Percentiles rank a stretch among this genome's conserved stretches.
Conservation (phyloP, 176 grass and related monocot species). For the Carex littledalei region DNA sequence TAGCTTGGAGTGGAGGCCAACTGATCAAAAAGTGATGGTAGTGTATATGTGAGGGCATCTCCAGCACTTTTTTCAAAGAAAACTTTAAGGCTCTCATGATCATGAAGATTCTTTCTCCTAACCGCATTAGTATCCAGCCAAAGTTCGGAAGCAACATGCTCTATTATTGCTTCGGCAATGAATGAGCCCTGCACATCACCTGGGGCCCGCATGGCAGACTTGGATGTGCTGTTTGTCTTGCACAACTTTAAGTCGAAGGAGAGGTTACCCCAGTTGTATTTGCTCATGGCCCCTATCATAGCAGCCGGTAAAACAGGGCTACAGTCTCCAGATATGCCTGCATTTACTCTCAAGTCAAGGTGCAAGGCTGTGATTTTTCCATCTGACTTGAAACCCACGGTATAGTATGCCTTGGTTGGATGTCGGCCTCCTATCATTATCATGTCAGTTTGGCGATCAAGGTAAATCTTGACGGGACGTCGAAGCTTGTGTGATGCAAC, state of each 20-base stretch:
- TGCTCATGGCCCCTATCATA: slow-evolving; percentile 47
- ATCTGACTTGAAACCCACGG: slow-evolving; percentile 76
- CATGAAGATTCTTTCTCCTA: slow-evolving; percentile 73
- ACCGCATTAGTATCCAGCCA: slow-evolving; percentile 39
- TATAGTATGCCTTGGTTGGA: slow-evolving; percentile 68
- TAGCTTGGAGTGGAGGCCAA: slow-evolving; percentile 57
- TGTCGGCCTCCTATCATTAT: slow-evolving; percentile 63
- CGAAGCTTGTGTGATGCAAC: slow-evolving; percentile 51
- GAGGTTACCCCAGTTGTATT: slow-evolving; percentile 79
- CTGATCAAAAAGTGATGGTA: slow-evolving; percentile 56
- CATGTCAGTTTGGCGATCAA: slow-evolving; percentile 78
- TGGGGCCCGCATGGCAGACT: slow-evolving; percentile 54
- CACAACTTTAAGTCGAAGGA: slow-evolving; percentile 60
- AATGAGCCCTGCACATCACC: slow-evolving; percentile 76
- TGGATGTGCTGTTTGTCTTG: slow-evolving; percentile 69
- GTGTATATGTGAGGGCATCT: slow-evolving; percentile 51
- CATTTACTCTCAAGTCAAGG: slow-evolving; percentile 47
- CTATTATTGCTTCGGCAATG: slow-evolving; percentile 83
- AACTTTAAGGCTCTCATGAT: slow-evolving; percentile 40
- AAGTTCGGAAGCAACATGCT: slow-evolving; percentile 61
- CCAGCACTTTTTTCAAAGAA: slow-evolving; percentile 39
- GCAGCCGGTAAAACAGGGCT: slow-evolving; percentile 2
- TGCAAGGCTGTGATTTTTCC: slow-evolving; percentile 63
- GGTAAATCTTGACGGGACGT: slow-evolving; percentile 69
- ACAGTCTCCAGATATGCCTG: slow-evolving; percentile 43